Base-by-base conservation (phyloP, 148 eudicot genomes). In the Gaultheria prostrata region DNA sequence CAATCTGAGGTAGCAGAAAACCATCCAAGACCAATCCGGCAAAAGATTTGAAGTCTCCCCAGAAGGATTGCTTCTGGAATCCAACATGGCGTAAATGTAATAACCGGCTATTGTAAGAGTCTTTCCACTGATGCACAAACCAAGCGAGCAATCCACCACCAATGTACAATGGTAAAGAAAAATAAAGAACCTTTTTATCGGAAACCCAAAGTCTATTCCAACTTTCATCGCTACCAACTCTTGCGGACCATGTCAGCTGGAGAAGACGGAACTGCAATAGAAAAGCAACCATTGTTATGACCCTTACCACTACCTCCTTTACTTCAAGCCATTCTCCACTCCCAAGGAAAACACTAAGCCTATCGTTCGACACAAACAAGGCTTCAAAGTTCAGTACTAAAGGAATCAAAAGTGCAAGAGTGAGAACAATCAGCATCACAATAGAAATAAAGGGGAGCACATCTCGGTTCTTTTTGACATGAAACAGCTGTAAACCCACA, bases 221-320 rank as follows among this genome's bases (percentile, higher is more conserved):
- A 85, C 79, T 91, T 57, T 35, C 92, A 74, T 88, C 86, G 17
- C 88, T 87, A 17, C 88, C 85, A 11, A 79, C 81, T 81, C 93
- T 93, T 70, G 97, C 82, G 74, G 94, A 91, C 98, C 98, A 97
- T 8, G 97, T 85, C 61, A 91, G 75, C 81, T 97, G 98, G 57
- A 97, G 93, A 81, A 97, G 94, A 82, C 95, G 94, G 65, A 90
- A 90, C 80, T 97, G 92, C 28, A 97, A 82, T 78, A 97, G 93
- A 86, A 97, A 97, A 51, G 94, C 99, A 80, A 97, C 51, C 99
- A 97, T 97, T 54, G 93, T 94, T 69, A 97, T 94, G 69, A 93
- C 94, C 85, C 99, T 89, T 28, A 94, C 95, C 65, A 97, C 59
- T 28, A 94, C 95, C 87, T 97, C 98, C 48, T 97, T 93, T 56